Evolutionary conservation across 2,329 filamentous ascomycete genomes (phyloP).

Genomic region (Colletotrichum cereale): DNA sequence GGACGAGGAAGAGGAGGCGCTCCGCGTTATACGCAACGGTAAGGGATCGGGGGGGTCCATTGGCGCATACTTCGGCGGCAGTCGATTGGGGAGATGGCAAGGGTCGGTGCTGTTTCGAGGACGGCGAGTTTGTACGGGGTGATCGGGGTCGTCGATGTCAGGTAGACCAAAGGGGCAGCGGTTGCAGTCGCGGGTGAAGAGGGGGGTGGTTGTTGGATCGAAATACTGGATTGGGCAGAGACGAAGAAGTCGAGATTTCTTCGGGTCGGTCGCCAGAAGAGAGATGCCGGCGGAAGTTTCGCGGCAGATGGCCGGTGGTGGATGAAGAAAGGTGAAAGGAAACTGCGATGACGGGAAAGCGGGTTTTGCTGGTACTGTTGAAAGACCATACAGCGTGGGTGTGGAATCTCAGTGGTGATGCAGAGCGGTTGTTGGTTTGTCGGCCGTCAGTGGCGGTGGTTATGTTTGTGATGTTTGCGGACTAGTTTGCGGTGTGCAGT

Average conservation of each 20-base stretch:
- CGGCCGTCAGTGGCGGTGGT: slow-evolving; percentile 25
- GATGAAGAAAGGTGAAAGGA: not conserved
- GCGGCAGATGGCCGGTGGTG: slow-evolving; percentile 1
- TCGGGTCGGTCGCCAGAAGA: not conserved
- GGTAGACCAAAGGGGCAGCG: not conserved
- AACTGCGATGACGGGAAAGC: not conserved
- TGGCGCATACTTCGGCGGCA: slow-evolving; percentile 18
- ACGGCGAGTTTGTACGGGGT: not conserved
- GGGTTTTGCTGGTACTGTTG: not conserved
- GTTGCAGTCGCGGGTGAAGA: not conserved
- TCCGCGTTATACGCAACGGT: slow-evolving; percentile 37
- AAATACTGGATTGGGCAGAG: not conserved
- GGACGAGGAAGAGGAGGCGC: slow-evolving; percentile 51
- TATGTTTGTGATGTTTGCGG: slow-evolving; percentile 19
- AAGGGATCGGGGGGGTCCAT: slow-evolving; percentile 39
- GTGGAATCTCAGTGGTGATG: not conserved
- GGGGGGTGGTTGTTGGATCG: not conserved
- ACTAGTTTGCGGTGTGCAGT: slow-evolving; percentile 11
- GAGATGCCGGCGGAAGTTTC: not conserved
- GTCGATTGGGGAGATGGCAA: not conserved
- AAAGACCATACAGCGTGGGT: not conserved
- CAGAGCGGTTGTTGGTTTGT: slow-evolving; percentile 1
- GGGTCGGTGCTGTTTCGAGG: slow-evolving; percentile 17
- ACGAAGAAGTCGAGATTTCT: slow-evolving; percentile 5
- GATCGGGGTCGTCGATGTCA: slow-evolving; percentile 4